A percentile compares a stretch with the other conserved stretches of the same genome.
These are phyloP conservation scores for Trichomonas vaginalis DNA, from an alignment of 208 protist genomes.

Conservation along the genomic window DNA sequence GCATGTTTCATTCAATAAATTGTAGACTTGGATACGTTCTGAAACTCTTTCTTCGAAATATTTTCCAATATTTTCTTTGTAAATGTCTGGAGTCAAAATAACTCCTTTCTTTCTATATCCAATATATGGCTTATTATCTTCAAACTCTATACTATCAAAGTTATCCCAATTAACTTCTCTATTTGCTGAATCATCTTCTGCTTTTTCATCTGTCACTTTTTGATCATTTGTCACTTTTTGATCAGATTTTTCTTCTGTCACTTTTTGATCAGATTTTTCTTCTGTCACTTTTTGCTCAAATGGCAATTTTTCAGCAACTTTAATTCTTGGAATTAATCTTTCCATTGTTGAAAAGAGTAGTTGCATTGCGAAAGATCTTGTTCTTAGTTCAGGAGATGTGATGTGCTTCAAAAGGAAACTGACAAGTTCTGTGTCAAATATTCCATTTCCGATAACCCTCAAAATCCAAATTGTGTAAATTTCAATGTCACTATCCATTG, in stretches of 20 bases:
- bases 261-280: too few relatives aligned
- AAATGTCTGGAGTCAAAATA: neutral
- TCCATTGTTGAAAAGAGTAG: neutral
- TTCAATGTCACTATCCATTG: neutral
- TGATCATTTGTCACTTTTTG: too few relatives aligned
- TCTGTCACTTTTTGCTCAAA: too few relatives aligned
- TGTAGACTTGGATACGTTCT: neutral
- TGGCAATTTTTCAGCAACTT: too few relatives aligned
- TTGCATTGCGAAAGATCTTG: neutral
- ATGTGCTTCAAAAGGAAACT: neutral
- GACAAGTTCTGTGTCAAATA: neutral
- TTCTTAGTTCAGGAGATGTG: neutral
- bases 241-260: too few relatives aligned
- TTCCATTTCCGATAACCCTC: neutral
- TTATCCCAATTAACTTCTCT: neutral
- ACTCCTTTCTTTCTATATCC: neutral
- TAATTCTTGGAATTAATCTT: neutral
- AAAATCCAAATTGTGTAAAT: neutral
- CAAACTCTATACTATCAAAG: neutral
- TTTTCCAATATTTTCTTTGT: neutral
- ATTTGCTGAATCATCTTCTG: too few relatives aligned
- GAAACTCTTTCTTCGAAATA: neutral
- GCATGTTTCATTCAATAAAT: neutral
- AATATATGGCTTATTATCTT: neutral
- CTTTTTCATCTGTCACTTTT: too few relatives aligned